Percentiles rank a stretch among this genome's conserved stretches.
Conservation (phyloP, 1,284 basidiomycete genomes). For the Tilletia walkeri region DNA sequence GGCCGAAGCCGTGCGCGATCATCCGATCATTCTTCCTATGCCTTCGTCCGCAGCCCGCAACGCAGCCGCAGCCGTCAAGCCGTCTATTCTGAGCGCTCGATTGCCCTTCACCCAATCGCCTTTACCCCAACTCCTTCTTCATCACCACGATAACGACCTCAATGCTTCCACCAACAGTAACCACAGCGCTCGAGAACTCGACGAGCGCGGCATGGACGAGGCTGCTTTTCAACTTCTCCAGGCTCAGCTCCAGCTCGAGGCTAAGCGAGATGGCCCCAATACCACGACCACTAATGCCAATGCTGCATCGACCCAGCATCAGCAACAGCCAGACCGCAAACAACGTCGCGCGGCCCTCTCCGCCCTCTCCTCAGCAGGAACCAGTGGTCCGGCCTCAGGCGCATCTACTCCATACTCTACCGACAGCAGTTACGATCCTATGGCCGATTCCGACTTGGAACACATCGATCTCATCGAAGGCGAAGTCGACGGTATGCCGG, state of each 20-base stretch:
- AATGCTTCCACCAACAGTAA: not conserved
- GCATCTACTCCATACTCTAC: constrained; percentile 39
- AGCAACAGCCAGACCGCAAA: constrained; percentile 16
- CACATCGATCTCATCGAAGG: constrained; percentile 51
- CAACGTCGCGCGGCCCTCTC: constrained; percentile 20
- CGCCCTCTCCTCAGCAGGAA: not conserved
- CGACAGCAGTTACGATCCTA: constrained; percentile 48
- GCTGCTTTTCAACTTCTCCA: constrained; percentile 47
- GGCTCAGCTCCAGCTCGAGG: constrained; percentile 44
- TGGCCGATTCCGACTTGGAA: constrained; percentile 47
- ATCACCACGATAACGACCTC: no score
- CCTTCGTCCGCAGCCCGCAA: constrained; percentile 26
- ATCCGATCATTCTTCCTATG: constrained; percentile 28
- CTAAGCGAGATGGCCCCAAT: constrained; percentile 21
- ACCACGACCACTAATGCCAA: no score
- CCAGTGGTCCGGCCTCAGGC: constrained; percentile 28
- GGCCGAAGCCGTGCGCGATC: not conserved
- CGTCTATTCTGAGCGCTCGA: not conserved
- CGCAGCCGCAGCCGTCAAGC: not conserved
- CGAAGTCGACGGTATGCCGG: constrained; percentile 53
- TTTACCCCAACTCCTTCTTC: not conserved
- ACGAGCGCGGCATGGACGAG: constrained; percentile 46
- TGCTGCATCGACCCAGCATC: not conserved
- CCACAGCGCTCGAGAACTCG: constrained; percentile 28
- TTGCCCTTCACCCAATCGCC: not conserved